Conservation (phyloP, 1,139 yeast species). For the Geotrichum reessii region DNA sequence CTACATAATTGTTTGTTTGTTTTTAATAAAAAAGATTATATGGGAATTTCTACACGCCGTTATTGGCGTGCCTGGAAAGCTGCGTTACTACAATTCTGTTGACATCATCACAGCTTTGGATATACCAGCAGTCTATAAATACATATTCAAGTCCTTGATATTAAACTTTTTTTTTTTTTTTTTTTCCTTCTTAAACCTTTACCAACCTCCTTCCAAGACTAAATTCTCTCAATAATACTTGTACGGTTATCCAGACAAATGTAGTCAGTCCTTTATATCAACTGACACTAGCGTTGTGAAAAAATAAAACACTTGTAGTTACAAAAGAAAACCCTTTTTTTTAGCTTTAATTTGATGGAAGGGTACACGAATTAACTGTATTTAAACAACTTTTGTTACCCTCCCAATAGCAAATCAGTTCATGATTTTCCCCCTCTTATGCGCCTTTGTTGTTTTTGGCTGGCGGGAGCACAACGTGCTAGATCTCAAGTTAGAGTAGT, state of each 20-base stretch:
- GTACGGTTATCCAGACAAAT: neutral
- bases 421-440: neutral
- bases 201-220: neutral
- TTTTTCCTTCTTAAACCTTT: neutral
- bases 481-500: neutral
- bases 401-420: neutral
- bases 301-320: neutral
- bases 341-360: neutral
- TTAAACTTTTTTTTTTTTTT: neutral
- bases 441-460: neutral
- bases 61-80: no score
- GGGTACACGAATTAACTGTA: neutral
- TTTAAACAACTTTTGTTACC: neutral
- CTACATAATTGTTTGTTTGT: no score
- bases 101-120: neutral
- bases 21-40: no score
- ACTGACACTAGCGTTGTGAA: neutral
- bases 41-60: no score
- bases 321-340: no score
- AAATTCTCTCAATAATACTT: neutral
- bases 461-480: no score
- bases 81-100: neutral
- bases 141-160: neutral
- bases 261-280: neutral
- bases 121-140: neutral